Evolutionary conservation across 2,329 filamentous ascomycete species (phyloP).

Genomic region (Whalleya microplaca): DNA sequence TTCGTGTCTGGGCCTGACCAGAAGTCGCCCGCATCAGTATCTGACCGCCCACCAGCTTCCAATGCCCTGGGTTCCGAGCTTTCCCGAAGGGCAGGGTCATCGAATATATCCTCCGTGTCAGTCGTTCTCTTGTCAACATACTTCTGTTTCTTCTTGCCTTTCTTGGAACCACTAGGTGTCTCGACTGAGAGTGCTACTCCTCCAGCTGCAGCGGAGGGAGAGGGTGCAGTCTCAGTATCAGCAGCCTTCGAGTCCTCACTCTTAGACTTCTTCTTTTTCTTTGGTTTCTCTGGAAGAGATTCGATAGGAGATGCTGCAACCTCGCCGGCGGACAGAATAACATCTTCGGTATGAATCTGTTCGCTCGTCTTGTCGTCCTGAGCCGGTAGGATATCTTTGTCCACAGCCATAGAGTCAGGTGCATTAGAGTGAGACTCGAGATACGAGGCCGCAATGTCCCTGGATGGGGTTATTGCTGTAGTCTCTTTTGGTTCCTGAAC

Average conservation of each 20-base stretch:
- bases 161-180: constrained; percentile 40
- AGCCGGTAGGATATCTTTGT: constrained; percentile 2
- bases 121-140: constrained; percentile 45
- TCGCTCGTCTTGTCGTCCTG: constrained; percentile 2
- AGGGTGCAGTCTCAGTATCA: constrained; percentile 27
- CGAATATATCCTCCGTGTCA: constrained; percentile 48
- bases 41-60: constrained; percentile 30
- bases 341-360: constrained; percentile 4
- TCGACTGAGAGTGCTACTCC: constrained; percentile 42
- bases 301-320: constrained; percentile 31
- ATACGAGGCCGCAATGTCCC: constrained; percentile 5
- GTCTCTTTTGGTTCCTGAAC: neutral
- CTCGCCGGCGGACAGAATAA: constrained; percentile 22
- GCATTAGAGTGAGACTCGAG: constrained; percentile 11
- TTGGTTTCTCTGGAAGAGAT: constrained; percentile 10
- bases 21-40: constrained; percentile 30
- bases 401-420: neutral
- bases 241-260: constrained; percentile 11
- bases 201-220: constrained; percentile 29
- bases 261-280: constrained; percentile 13
- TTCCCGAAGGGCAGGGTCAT: constrained; percentile 50
- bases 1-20: constrained; percentile 23
- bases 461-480: neutral
- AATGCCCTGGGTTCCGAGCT: constrained; percentile 44
- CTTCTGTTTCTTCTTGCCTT: constrained; percentile 42